Evolutionary conservation across 257 asterid species (phyloP).

Genomic region (Solanum lycopersicoides): DNA sequence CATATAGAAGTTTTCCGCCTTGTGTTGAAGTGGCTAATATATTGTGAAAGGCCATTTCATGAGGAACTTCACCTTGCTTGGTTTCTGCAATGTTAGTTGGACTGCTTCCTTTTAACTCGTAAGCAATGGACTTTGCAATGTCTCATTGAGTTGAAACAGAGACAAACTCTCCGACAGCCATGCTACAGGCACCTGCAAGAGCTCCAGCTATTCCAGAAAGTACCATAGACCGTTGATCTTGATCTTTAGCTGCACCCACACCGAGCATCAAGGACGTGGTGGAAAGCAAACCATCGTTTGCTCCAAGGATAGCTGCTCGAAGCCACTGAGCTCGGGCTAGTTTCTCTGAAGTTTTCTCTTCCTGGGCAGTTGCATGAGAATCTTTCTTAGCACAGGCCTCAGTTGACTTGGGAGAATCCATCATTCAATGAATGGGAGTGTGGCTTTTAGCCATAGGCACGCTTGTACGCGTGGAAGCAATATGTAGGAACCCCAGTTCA

Average conservation of each 20-base stretch:
- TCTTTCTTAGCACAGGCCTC: slow-evolving; percentile 14
- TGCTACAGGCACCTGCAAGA: slow-evolving; percentile 62
- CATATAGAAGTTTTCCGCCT: neutral
- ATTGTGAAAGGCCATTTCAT: neutral
- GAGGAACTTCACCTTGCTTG: neutral
- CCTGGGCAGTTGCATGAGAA: neutral
- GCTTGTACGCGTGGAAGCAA: slow-evolving; percentile 5
- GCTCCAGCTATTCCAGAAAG: slow-evolving; percentile 54
- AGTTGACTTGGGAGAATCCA: slow-evolving; percentile 11
- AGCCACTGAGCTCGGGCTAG: slow-evolving; percentile 50
- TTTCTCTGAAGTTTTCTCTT: slow-evolving; percentile 1
- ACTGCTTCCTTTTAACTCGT: neutral
- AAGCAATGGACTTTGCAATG: slow-evolving; percentile 13
- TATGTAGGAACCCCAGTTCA: neutral
- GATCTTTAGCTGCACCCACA: slow-evolving; percentile 48
- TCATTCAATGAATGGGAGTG: slow-evolving; percentile 20
- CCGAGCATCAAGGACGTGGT: slow-evolving; percentile 59
- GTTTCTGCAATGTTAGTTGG: neutral
- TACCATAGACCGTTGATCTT: slow-evolving; percentile 31
- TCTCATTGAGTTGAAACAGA: slow-evolving; percentile 60
- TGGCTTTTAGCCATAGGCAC: slow-evolving; percentile 24
- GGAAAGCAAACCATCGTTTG: slow-evolving; percentile 54
- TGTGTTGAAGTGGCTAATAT: neutral
- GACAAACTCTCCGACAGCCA: slow-evolving; percentile 59
- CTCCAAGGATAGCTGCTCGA: slow-evolving; percentile 69